Evolutionary conservation across 148 eudicot species (phyloP), one percentile per base, ranked within the genome.

Genomic region (Rhododendron ovatum): DNA sequence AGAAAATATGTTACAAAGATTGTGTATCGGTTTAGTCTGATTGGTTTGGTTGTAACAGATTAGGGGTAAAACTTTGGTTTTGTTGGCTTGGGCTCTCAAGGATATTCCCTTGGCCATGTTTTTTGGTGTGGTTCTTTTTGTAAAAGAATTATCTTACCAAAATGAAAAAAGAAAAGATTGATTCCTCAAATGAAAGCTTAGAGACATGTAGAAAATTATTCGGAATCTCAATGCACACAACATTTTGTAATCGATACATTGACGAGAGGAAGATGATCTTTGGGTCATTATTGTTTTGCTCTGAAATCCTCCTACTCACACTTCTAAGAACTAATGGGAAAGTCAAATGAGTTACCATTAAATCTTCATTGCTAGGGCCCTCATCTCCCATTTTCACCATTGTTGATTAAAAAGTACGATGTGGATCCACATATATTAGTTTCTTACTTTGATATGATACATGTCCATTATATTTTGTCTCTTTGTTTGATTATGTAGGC

Each of bases 391-490:
- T 55, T 73, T 76, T 75, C 45, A 73, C 30, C 18, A 74, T 4
- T 43, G 75, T 55, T 82, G 48, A 82, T 82, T 43, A 57, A 84
- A 53, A 79, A 53, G 74, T 15, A 53, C 1, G 14, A 51, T 30
- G 33, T 45, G 83, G 83, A 17, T 53, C 83, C 57, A 80, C 13
- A 51, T 3, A 53, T 80, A 80, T 28, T 50, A 80, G 20, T 33
- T 53, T 82, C 81, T 82, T 74, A 53, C n/a, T 71, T 86, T 86
- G 53, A 41, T 26, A n/a, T 87, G 84, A 73, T 80, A 59, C 4
- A 26, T 74, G 41, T 77, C 59, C 81, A 61, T 33, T 83, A 87
- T 57, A 73, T 71, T 84, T 77, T 83, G 87, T 86, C 87, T 86
- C 57, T 87, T 87, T 83, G 83, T 78, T 77, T 87, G 85, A 47